Evolutionary conservation across 805 yeast genomes (phyloP).

Genomic region (Candida palmyrensis): DNA sequence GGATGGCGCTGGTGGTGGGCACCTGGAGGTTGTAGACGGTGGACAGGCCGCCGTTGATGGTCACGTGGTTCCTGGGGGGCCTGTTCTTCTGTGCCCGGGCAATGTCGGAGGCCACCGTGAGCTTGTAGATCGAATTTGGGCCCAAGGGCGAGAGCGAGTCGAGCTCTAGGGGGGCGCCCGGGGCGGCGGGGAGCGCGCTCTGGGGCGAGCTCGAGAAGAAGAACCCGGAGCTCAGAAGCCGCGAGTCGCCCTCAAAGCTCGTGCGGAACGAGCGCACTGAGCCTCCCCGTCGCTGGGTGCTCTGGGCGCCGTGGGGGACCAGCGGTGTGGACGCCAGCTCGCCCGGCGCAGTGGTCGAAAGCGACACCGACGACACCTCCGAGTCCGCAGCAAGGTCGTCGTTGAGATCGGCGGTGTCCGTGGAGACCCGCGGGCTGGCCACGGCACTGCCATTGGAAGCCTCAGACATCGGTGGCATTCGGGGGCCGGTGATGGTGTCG

Average conservation of each 20-base stretch:
- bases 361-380: slow-evolving; percentile 8
- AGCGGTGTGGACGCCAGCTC: slow-evolving; percentile 1
- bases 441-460: too few relatives aligned
- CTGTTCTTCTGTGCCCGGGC: slow-evolving; percentile 32
- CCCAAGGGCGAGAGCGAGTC: slow-evolving; percentile 51
- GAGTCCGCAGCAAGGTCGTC: slow-evolving; percentile 28
- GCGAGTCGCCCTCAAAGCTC: slow-evolving; percentile 28
- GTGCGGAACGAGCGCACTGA: slow-evolving; percentile 15
- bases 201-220: slow-evolving; percentile 6
- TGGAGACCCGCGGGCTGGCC: slow-evolving; percentile 11
- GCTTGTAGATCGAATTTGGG: slow-evolving; percentile 71
- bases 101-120: slow-evolving; percentile 58
- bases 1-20: slow-evolving; percentile 82
- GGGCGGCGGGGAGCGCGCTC: not conserved
- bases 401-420: slow-evolving; percentile 22
- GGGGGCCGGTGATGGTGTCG: too few relatives aligned
- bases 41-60: slow-evolving; percentile 40
- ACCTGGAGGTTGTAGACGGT: slow-evolving; percentile 42
- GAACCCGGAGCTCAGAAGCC: slow-evolving; percentile 23
- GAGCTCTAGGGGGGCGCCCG: slow-evolving; percentile 8
- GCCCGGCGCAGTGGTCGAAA: slow-evolving; percentile 2
- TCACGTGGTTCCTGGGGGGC: slow-evolving; percentile 27
- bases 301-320: slow-evolving; percentile 1
- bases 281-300: slow-evolving; percentile 7
- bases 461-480: too few relatives aligned